Percentiles rank a stretch among this genome's conserved stretches.
phyloP scores from a whole-genome alignment of 2,329 filamentous ascomycete species.

The Endocalyx cinctus region DNA sequence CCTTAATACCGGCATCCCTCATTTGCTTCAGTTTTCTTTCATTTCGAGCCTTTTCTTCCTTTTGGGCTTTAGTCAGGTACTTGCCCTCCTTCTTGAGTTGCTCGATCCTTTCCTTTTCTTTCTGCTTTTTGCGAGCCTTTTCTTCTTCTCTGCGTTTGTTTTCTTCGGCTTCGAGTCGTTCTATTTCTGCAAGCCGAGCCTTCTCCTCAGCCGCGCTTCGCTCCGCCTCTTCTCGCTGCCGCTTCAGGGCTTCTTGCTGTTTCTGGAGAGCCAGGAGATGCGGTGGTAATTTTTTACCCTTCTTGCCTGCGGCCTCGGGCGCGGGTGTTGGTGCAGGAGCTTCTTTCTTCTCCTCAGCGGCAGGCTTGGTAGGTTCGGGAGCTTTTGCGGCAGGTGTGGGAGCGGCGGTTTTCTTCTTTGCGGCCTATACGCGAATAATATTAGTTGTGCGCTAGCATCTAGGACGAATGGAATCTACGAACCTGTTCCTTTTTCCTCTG shows the following conservation, averaged over 20 bases:
- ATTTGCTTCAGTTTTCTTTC: conserved; percentile 81
- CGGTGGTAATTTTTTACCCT: conserved; percentile 85
- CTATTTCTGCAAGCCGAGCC: conserved; percentile 60
- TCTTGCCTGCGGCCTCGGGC: conserved; percentile 53
- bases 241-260: conserved; percentile 74
- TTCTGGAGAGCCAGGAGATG: conserved; percentile 70
- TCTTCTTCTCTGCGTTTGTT: conserved; percentile 65
- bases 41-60: conserved; percentile 73
- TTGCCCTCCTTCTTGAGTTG: conserved; percentile 85
- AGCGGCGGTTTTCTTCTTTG: conserved; percentile 69
- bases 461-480: conserved; percentile 4
- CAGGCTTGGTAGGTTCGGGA: conserved; percentile 51
- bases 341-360: conserved; percentile 44
- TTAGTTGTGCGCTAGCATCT: conserved; percentile 19
- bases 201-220: conserved; percentile 58
- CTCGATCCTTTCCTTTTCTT: conserved; percentile 80
- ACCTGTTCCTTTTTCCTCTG: conserved; percentile 96
- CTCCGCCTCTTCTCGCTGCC: conserved; percentile 60
- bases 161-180: conserved; percentile 63
- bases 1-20: conserved; percentile 70
- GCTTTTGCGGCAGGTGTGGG: conserved; percentile 46
- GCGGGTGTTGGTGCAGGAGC: conserved; percentile 35
- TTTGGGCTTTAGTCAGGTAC: conserved; percentile 80
- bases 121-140: conserved; percentile 75
- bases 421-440: conserved; percentile 49